phyloP scores from a whole-genome alignment of 371 early-diverging fungal species.

The Saksenaea vasiformis region DNA sequence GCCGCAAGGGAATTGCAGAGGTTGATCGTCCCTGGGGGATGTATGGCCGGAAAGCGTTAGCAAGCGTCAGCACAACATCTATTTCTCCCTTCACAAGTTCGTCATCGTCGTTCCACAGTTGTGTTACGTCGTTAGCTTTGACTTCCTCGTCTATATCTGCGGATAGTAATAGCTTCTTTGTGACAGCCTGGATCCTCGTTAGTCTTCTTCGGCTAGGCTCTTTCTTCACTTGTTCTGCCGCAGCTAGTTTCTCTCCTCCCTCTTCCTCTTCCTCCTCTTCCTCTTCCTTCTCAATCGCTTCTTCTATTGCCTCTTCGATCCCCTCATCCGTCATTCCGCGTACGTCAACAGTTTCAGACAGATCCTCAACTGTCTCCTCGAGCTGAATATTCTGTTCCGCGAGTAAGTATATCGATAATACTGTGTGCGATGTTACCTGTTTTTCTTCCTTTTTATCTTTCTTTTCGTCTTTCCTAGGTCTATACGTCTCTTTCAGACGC shows the following conservation, averaged over 20 bases:
- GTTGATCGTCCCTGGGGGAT: neutral
- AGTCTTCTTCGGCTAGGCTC: neutral
- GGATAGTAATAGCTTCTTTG: neutral
- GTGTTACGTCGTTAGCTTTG: neutral
- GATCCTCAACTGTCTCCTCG: neutral
- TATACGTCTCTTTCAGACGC: neutral
- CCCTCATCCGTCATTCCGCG: neutral
- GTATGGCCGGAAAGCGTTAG: neutral
- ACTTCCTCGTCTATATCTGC: neutral
- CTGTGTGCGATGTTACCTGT: neutral
- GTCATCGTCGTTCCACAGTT: neutral
- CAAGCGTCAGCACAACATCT: neutral
- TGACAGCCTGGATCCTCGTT: neutral
- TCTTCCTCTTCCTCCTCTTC: conserved; percentile 59
- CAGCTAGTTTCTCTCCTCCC: no score
- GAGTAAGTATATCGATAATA: neutral
- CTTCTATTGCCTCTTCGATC: neutral
- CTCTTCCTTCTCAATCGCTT: conserved; percentile 32
- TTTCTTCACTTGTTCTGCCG: conserved; percentile 16
- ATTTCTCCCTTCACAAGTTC: neutral
- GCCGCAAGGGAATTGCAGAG: neutral
- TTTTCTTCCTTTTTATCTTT: neutral
- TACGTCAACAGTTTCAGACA: neutral
- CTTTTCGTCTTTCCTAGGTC: neutral
- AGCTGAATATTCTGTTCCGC: neutral